phyloP scores from a whole-genome alignment of 1,284 basidiomycete species.

The Fomes fomentarius region DNA sequence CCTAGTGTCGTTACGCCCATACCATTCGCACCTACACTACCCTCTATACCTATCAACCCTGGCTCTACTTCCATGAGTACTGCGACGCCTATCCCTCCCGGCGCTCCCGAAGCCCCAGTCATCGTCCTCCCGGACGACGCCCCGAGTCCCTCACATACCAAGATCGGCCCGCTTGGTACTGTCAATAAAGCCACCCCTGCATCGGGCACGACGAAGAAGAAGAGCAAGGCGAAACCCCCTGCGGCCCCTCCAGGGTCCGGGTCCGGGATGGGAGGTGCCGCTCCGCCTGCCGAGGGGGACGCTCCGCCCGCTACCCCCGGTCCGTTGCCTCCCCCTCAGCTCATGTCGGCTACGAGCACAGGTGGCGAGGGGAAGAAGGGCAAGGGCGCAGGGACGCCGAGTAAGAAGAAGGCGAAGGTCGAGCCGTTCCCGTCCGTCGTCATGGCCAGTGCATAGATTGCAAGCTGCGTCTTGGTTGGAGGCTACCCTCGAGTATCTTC shows the following conservation, averaged over 20 bases:
- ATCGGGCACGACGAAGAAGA: slow-evolving; percentile 40
- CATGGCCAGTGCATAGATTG: slow-evolving; percentile 51
- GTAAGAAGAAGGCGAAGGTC: slow-evolving; percentile 36
- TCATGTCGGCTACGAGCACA: slow-evolving; percentile 18
- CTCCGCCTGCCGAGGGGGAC: slow-evolving; percentile 8
- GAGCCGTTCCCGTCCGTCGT: slow-evolving; percentile 51
- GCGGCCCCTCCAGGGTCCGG: slow-evolving; percentile 10
- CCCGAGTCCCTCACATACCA: slow-evolving; percentile 57
- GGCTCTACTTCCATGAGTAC: background rate
- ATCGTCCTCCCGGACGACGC: slow-evolving; percentile 63
- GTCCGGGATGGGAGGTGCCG: slow-evolving; percentile 4
- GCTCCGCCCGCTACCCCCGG: slow-evolving; percentile 6
- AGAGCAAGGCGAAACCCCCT: slow-evolving; percentile 37
- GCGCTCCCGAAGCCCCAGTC: slow-evolving; percentile 21
- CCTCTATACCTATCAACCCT: slow-evolving; percentile 5
- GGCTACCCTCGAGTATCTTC: no score
- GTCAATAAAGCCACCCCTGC: slow-evolving; percentile 46
- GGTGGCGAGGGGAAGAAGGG: slow-evolving; percentile 31
- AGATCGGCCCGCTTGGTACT: slow-evolving; percentile 78
- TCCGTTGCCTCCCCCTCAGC: slow-evolving; percentile 16
- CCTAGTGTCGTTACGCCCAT: slow-evolving; percentile 3
- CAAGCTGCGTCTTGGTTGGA: background rate
- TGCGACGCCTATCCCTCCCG: background rate
- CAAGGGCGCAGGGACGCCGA: slow-evolving; percentile 34
- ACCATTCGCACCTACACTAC: slow-evolving; percentile 3